Evolutionary conservation across 495 filamentous ascomycete genomes (phyloP).

Genomic region (Staphylotrichum tortipilum): DNA sequence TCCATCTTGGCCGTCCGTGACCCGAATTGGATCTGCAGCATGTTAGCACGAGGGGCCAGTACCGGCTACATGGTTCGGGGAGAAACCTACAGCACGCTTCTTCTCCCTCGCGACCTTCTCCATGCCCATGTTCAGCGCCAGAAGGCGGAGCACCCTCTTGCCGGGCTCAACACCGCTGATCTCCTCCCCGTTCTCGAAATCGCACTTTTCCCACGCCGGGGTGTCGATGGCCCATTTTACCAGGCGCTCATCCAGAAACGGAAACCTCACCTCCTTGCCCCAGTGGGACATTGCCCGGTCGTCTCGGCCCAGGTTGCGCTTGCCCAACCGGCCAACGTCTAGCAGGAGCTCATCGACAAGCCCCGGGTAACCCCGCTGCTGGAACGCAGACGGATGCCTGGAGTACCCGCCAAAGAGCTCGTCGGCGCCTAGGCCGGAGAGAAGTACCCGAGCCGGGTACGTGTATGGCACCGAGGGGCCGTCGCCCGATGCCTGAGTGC

Average conservation of each 20-base stretch:
- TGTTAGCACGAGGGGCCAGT: slow-evolving; percentile 10
- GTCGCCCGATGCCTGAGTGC: slow-evolving; percentile 12
- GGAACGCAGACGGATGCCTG: slow-evolving; percentile 71
- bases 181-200: slow-evolving; percentile 49
- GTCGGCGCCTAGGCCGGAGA: slow-evolving; percentile 92
- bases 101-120: slow-evolving; percentile 63
- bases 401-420: slow-evolving; percentile 93
- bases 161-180: slow-evolving; percentile 54
- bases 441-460: slow-evolving; percentile 69
- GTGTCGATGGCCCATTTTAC: slow-evolving; percentile 67
- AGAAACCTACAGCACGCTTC: slow-evolving; percentile 64
- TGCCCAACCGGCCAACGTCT: slow-evolving; percentile 77
- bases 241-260: slow-evolving; percentile 81
- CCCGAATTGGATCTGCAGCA: slow-evolving; percentile 65
- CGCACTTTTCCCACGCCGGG: slow-evolving; percentile 78
- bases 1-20: slow-evolving; percentile 82
- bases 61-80: too few species aligned
- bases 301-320: slow-evolving; percentile 88
- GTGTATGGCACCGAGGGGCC: slow-evolving; percentile 39
- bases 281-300: slow-evolving; percentile 85
- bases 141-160: slow-evolving; percentile 71
- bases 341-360: slow-evolving; percentile 78
- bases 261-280: slow-evolving; percentile 86
- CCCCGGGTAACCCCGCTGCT: slow-evolving; percentile 53
- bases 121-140: slow-evolving; percentile 71